Percentiles rank a stretch among this genome's conserved stretches.
Conservation (phyloP, 2,329 filamentous ascomycete genomes). For the Aspergillus fumigatiaffinis region DNA sequence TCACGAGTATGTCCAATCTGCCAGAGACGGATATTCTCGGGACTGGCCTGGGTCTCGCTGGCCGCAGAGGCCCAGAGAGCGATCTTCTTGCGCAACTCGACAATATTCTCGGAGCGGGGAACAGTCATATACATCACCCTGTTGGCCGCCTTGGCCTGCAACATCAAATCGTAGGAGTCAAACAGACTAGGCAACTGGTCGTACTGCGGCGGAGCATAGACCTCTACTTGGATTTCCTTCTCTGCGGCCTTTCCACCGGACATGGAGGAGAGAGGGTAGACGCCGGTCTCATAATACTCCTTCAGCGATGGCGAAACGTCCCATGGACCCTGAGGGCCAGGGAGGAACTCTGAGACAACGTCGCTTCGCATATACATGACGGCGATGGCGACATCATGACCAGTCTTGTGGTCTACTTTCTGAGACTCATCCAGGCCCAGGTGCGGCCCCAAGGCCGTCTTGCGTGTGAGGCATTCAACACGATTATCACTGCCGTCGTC, state of each 20-base stretch:
- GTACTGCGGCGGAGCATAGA: constrained; percentile 36
- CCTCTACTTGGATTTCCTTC: constrained; percentile 35
- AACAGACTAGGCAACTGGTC: constrained; percentile 36
- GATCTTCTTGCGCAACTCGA: constrained; percentile 37
- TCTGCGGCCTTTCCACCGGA: constrained; percentile 7
- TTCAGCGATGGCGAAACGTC: constrained; percentile 39
- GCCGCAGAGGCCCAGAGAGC: constrained; percentile 28
- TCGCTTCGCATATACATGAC: constrained; percentile 55
- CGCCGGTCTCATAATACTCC: constrained; percentile 36
- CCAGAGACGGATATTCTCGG: constrained; percentile 40
- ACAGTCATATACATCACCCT: constrained; percentile 34
- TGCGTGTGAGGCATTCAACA: constrained; percentile 55
- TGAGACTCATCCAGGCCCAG: constrained; percentile 45
- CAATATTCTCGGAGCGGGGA: constrained; percentile 30
- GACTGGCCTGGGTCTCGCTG: constrained; percentile 15
- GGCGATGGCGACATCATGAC: constrained; percentile 51
- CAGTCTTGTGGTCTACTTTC: constrained; percentile 39
- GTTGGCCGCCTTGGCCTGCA: constrained; percentile 31
- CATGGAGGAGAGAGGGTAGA: constrained; percentile 12
- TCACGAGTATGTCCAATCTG: constrained; percentile 34
- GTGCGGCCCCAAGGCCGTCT: constrained; percentile 50
- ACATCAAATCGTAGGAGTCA: constrained; percentile 44
- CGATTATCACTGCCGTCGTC: constrained; percentile 53
- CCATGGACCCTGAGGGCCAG: constrained; percentile 47
- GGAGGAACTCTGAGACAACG: constrained; percentile 38